Evolutionary conservation across 148 eudicot genomes (phyloP), one percentile per base, ranked within the genome.

Genomic region (Bassia scoparia): DNA sequence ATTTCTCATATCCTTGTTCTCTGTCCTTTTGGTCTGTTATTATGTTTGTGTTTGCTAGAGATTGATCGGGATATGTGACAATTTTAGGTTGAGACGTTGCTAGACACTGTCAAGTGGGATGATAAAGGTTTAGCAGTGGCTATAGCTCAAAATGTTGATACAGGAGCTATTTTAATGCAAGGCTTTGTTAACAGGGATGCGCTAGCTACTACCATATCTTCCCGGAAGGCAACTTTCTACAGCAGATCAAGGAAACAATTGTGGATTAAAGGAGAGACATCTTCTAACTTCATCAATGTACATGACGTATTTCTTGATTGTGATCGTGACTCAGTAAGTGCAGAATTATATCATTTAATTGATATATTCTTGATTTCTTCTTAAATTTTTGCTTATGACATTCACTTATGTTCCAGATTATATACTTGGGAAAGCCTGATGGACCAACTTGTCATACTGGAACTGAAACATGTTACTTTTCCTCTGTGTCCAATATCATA

Each of bases 51-150:
- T 74, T 12, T 58, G 62, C 27, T 27, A 53, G 75, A 53, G 12
- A 71, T 67, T 84, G 44, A 84, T 73, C 43, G 48, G 60, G 58
- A 31, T 50, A 48, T 75, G 76, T 81, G 78, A 76, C 60, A 70
- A 83, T 72, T 82, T 60, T 85, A 95, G 97, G 89, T 95, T 81
- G 89, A 85, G 82, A 81, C 82, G 61, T 81, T 95, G 78, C 79
- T 95, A 79, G 89, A 91, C 85, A 82, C 84, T 83, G 85, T 95
- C 78, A 95, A 95, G 85, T 95, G 98, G 98, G 98, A 95, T 75
- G 97, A 91, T 46, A 95, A 95, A 78, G 98, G 98, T 68, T 87
- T 95, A 88, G 98, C 96, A n/a, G 98, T 95, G 80, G 98, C 92
- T 66, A 95, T 95, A 76, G 98, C 98, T 81, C 98, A 95, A 86